Evolutionary conservation across 306 rosid genomes (phyloP), one percentile per base, ranked within the genome.

Genomic region (Pyrus pyrifolia): DNA sequence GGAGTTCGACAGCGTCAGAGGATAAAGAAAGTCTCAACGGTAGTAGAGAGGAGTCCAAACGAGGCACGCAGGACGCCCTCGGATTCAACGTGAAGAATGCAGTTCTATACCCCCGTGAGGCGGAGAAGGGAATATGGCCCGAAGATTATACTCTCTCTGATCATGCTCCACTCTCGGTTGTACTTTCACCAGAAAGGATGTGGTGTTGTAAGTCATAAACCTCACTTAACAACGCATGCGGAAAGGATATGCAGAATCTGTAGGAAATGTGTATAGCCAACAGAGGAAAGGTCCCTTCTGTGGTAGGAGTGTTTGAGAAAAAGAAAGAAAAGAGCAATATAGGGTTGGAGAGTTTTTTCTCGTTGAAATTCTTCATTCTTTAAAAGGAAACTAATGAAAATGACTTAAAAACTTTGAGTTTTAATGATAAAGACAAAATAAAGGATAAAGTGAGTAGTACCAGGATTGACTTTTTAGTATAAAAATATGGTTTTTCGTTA

Each of bases 61-160:
- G 51, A 57, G 83, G 74, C 11, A 71, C 51, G 1, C 76, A 80
- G 35, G 88, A 76, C 5, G 78, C 87, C 66, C 63, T 87, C 31
- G 98, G 96, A 44, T 91, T 91, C 63, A 80, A 86, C 25, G 97
- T 91, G 89, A 88, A 86, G 88, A 85, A 76, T 15, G 98, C 96
- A 13, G 86, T 76, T 80, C 73, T 94, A 6, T 87, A 73, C 70
- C 98, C 97, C 1, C 79, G 82, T 17, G 97, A 93, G 87, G 91
- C 79, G 38, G 98, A 93, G 89, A 86, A 68, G 79, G 98, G 97
- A 25, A 71, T 29, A 19, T 93, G 97, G 98, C 98, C 97, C 0
- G 97, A 90, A 59, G 81, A 86, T 67, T 93, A 91, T 74, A 79
- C 91, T 51, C 97, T 25, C 27, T 93, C 97, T 22, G 98, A 93